Evolutionary conservation across 139 green algal genomes (phyloP).

Genomic region (Chlorella sp.): DNA sequence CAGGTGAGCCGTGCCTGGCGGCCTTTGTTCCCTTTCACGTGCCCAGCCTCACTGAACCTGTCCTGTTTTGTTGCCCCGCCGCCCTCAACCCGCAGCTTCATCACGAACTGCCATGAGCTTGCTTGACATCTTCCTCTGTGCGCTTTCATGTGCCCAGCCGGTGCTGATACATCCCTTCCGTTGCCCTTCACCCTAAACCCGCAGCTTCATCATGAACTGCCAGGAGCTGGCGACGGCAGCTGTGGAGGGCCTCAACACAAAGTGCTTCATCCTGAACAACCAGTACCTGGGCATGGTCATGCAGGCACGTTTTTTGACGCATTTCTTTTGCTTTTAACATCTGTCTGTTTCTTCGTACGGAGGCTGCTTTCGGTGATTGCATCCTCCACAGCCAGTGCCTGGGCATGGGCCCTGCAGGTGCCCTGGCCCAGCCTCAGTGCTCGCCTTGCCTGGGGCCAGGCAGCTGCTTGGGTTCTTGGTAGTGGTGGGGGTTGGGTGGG

Average conservation of each 20-base stretch:
- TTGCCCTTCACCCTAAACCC: not conserved
- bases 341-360: too few relatives aligned
- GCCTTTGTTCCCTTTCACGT: too few relatives aligned
- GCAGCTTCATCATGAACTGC: conserved; percentile 25
- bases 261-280: conserved; percentile 99
- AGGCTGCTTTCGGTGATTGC: not conserved
- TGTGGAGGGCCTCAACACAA: conserved; percentile 95
- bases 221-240: conserved; percentile 94
- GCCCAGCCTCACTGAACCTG: too few relatives aligned
- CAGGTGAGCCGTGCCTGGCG: too few relatives aligned
- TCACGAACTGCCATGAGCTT: conserved; percentile 80
- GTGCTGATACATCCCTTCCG: not conserved
- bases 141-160: too few relatives aligned
- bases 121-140: conserved; percentile 61
- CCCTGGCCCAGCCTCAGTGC: not conserved
- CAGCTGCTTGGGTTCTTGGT: too few relatives aligned
- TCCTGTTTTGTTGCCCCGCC: not conserved
- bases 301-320: conserved; percentile 58
- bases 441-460: not conserved
- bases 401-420: not conserved
- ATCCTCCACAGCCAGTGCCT: not conserved
- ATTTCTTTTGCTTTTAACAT: not conserved
- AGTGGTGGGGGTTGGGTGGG: too few relatives aligned
- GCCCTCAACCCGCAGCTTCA: not conserved
- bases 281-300: conserved; percentile 99